Base-by-base conservation (phyloP, 2,329 filamentous ascomycete genomes). In the Botrytis deweyae region DNA sequence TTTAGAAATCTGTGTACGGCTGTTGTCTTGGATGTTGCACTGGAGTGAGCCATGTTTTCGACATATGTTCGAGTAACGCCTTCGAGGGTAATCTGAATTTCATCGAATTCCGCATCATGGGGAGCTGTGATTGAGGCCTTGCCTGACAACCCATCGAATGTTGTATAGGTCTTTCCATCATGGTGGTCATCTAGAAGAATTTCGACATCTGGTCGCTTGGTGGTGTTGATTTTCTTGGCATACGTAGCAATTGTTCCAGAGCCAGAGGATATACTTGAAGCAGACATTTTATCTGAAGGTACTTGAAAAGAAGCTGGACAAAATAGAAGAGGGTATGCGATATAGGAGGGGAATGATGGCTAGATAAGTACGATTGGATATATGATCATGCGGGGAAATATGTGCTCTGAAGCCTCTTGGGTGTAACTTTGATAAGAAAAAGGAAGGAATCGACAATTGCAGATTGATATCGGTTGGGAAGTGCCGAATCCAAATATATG, bases 1-100 rank as follows among this genome's bases (percentile, higher is more conserved):
- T 78, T 81, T 46, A 82, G 73, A 66, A 81, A 81, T 70, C 76
- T 79, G 75, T 82, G 81, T 20, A 74, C 58, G 18, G 80, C 80
- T 18, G 75, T 78, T 14, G 77, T 80, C 40, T 76, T 76, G 4
- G 76, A 74, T 59, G 65, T 75, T 44, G 77, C 70, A 44, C 49
- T 76, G 4, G 79, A 74, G 10, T 79, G 76, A 33, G 80, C 78
- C 22, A 81, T 42, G 66, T 76, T 78, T 68, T 81, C 80, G 29
- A 81, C 76, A 72, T 74, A 79, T n/a, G 79, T 80, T 71, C 76
- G 77, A 29, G 76, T 74, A 20, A 73, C 73, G 1, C 80, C 80
- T 59, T 81, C 80, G 18, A 81, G 74, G 0, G 80, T 80, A 44
- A 81, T 81, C 29, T 78, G 75, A 8, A 81, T 76, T 44, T 80